Conservation (phyloP, 768 basidiomycete species). For the Strobilomyces echinocephalus region DNA sequence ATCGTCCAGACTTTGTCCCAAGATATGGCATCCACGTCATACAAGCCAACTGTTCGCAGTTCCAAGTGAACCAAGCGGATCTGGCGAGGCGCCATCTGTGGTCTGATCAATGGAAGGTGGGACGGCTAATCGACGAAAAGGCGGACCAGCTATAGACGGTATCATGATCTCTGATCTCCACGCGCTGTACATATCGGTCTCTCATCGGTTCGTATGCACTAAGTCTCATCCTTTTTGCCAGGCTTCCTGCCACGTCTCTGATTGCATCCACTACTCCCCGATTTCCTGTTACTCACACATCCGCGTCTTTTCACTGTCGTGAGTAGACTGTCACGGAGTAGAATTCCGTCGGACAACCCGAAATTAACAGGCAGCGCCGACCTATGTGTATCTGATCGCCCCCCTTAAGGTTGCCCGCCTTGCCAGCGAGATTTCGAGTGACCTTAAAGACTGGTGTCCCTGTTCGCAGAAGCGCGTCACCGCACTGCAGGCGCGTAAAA, state of each 20-base stretch:
- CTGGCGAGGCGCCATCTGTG: background rate
- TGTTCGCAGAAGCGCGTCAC: background rate
- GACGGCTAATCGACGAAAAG: background rate
- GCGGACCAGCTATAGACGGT: background rate
- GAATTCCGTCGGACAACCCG: background rate
- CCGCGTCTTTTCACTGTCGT: no score
- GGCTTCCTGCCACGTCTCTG: no score
- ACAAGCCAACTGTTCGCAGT: background rate
- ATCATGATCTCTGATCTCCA: no score
- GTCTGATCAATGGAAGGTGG: background rate
- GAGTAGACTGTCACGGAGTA: background rate
- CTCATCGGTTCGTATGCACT: no score
- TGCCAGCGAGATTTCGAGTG: background rate
- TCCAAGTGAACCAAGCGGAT: conserved; percentile 5
- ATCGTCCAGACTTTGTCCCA: conserved; percentile 10
- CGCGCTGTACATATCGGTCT: no score
- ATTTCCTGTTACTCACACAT: no score
- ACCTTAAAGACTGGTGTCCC: background rate
- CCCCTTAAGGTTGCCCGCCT: no score
- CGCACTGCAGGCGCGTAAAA: background rate
- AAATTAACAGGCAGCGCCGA: background rate
- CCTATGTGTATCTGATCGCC: background rate
- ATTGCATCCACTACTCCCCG: no score
- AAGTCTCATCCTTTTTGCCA: no score
- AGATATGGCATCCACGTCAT: background rate